Percentiles rank a stretch among this genome's conserved stretches.
phyloP scores from a whole-genome alignment of 2,329 filamentous ascomycete species.

The Cladophialophora psammophila region DNA sequence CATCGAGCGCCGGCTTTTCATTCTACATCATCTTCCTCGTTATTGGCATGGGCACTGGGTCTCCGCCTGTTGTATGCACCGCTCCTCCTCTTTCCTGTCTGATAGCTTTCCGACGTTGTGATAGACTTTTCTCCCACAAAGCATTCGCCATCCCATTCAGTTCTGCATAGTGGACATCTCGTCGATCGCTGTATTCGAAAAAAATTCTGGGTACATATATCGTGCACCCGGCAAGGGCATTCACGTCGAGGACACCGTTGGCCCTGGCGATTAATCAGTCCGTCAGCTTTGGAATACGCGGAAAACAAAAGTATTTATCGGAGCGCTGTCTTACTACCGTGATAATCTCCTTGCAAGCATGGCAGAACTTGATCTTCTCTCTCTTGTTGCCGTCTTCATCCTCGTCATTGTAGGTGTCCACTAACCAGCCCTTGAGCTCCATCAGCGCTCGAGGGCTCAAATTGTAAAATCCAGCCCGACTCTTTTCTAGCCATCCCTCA shows the following conservation, averaged over 20 bases:
- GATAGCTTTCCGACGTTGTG: conserved; percentile 43
- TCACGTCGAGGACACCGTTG: conserved; percentile 74
- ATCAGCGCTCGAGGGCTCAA: conserved; percentile 80
- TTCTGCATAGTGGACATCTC: conserved; percentile 68
- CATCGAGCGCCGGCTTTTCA: not conserved
- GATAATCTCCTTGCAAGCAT: conserved; percentile 87
- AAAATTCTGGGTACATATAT: conserved; percentile 75
- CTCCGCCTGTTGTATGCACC: conserved; percentile 28
- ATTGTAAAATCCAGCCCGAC: conserved; percentile 73
- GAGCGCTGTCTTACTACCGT: conserved; percentile 63
- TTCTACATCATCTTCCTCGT: conserved; percentile 24
- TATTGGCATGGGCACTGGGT: not conserved
- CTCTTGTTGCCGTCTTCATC: conserved; percentile 57
- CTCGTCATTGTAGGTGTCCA: conserved; percentile 88
- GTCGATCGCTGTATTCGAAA: conserved; percentile 71
- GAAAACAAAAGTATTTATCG: conserved; percentile 16
- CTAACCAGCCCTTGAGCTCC: conserved; percentile 82
- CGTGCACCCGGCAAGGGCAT: conserved; percentile 76
- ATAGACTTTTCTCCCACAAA: conserved; percentile 63
- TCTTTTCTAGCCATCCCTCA: conserved; percentile 86
- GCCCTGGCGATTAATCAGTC: conserved; percentile 56
- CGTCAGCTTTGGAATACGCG: conserved; percentile 6
- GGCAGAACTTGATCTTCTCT: conserved; percentile 83
- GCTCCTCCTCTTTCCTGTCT: conserved; percentile 42
- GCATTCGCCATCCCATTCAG: conserved; percentile 58